phyloP scores from a whole-genome alignment of 2,329 filamentous ascomycete genomes.

The Aspergillus japonicus region DNA sequence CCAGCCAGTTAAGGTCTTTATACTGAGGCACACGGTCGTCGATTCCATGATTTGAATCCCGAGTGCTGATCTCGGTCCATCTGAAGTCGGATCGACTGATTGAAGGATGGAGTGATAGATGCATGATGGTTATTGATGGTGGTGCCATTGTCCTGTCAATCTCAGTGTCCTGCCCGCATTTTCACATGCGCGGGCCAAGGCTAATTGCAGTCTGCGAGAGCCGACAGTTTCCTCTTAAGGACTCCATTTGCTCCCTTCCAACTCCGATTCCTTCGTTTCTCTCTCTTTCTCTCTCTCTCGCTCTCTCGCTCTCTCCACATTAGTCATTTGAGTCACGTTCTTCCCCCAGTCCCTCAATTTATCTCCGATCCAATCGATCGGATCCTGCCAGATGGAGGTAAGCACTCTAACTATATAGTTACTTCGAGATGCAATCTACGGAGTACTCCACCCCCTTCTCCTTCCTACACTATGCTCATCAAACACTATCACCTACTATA shows the following conservation, averaged over 20 bases:
- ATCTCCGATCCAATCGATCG: neutral
- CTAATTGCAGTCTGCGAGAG: neutral
- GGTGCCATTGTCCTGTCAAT: neutral
- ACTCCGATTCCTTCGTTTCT: neutral
- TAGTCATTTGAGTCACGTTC: neutral
- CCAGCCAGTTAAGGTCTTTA: neutral
- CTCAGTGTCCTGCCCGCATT: conserved; percentile 10
- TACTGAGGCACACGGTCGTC: no score
- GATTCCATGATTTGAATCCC: no score
- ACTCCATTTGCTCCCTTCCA: neutral
- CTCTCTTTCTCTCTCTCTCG: neutral
- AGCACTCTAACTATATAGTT: neutral
- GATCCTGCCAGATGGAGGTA: conserved; percentile 10
- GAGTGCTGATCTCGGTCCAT: neutral
- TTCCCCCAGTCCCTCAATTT: neutral
- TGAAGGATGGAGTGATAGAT: no score
- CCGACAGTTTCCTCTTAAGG: neutral
- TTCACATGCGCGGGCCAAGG: conserved; percentile 12
- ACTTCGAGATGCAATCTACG: neutral
- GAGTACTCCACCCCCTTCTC: neutral
- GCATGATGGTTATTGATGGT: no score
- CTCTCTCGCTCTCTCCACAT: neutral
- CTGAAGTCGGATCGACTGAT: neutral
- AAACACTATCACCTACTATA: neutral
- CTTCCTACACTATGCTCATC: neutral